phyloP scores from a whole-genome alignment of 495 filamentous ascomycete species.

The Tuber indicum region DNA sequence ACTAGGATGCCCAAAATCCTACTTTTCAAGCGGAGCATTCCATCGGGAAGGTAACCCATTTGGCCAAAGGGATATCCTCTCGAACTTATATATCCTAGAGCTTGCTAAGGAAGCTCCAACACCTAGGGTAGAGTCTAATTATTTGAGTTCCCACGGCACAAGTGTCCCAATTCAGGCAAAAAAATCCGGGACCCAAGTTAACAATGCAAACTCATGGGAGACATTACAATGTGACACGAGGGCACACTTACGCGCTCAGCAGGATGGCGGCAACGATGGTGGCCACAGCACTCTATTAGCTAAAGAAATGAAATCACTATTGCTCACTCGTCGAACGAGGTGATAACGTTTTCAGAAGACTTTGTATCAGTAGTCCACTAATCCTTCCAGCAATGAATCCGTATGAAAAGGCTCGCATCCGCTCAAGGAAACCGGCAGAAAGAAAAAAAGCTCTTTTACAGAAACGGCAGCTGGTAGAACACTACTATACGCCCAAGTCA shows the following conservation, averaged over 20 bases:
- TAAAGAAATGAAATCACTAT: neutral
- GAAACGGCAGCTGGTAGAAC: neutral
- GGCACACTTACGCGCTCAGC: neutral
- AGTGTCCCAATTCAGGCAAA: neutral
- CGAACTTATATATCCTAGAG: too few relatives aligned
- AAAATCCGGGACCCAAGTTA: neutral
- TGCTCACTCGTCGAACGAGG: neutral
- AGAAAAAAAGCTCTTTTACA: too few relatives aligned
- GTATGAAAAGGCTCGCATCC: neutral
- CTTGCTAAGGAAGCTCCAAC: too few relatives aligned
- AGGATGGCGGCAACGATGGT: neutral
- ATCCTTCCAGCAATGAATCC: neutral
- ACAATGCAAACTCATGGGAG: neutral
- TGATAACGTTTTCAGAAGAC: neutral
- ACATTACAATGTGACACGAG: neutral
- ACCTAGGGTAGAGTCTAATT: too few relatives aligned
- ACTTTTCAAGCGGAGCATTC: too few relatives aligned
- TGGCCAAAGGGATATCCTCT: too few relatives aligned
- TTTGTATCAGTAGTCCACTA: neutral
- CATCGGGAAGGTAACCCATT: too few relatives aligned
- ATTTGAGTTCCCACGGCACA: neutral
- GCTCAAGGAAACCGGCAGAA: too few relatives aligned
- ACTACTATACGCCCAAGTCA: neutral
- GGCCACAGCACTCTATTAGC: neutral
- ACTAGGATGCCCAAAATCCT: too few relatives aligned